These are phyloP conservation scores for Coemansia sp. DNA, from an alignment of 192 early-diverging fungal genomes.

Conservation along the genomic window DNA sequence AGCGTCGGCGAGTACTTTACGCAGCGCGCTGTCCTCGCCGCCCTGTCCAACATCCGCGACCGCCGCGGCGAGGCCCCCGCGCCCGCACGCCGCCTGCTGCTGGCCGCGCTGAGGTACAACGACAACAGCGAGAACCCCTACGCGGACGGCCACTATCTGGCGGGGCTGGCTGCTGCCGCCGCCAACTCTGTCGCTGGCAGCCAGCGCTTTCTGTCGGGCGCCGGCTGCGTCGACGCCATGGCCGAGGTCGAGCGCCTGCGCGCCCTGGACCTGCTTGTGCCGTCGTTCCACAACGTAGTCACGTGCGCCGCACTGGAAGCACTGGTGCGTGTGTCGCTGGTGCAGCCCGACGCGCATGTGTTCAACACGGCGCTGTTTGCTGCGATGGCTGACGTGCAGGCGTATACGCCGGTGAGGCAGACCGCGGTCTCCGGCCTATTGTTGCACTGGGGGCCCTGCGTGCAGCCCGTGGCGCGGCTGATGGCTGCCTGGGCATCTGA, in stretches of 20 bases:
- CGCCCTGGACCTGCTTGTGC: constrained; percentile 76
- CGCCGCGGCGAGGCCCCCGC: constrained; percentile 62
- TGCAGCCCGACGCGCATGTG: constrained; percentile 62
- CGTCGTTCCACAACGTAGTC: constrained; percentile 83
- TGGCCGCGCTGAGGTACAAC: constrained; percentile 84
- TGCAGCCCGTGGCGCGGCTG: constrained; percentile 24
- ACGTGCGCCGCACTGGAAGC: constrained; percentile 81
- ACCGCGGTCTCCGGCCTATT: constrained; percentile 75
- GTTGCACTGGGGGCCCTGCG: constrained; percentile 61
- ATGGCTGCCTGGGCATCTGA: constrained; percentile 31
- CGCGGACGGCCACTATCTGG: constrained; percentile 79
- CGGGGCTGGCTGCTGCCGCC: constrained; percentile 70
- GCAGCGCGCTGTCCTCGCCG: constrained; percentile 76
- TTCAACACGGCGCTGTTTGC: constrained; percentile 76
- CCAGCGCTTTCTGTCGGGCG: constrained; percentile 19
- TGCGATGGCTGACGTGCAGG: constrained; percentile 68
- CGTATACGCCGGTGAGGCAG: constrained; percentile 71
- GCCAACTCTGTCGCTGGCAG: constrained; percentile 63
- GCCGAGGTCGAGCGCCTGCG: constrained; percentile 79
- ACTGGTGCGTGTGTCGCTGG: constrained; percentile 61
- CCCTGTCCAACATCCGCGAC: constrained; percentile 72
- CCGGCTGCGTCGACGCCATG: constrained; percentile 25
- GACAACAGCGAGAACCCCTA: constrained; percentile 90
- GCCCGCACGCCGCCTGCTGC: constrained; percentile 64
- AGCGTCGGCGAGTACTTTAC: constrained; percentile 88